Conservation (phyloP, 2,329 filamentous ascomycete genomes). For the Aspergillus versicolor region DNA sequence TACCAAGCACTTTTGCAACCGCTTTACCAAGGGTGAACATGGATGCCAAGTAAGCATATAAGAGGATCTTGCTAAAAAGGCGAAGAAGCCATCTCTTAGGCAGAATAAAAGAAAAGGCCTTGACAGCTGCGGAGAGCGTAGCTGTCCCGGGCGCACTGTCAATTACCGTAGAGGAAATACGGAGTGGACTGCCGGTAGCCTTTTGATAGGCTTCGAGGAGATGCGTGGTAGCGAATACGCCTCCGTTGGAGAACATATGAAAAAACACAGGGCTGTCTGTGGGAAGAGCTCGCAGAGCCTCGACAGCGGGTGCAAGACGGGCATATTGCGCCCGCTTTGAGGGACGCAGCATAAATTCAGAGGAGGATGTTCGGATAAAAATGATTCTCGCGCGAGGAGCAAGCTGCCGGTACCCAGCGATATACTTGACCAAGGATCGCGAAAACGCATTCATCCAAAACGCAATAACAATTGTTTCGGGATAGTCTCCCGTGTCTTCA, state of each 20-base stretch:
- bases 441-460: slow-evolving; percentile 51
- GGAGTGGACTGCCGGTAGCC: slow-evolving; percentile 34
- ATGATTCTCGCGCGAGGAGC: slow-evolving; percentile 46
- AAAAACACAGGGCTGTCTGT: slow-evolving; percentile 35
- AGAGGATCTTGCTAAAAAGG: slow-evolving; percentile 24
- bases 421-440: slow-evolving; percentile 49
- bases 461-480: slow-evolving; percentile 44
- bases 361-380: slow-evolving; percentile 38
- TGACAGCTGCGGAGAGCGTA: slow-evolving; percentile 24
- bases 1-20: slow-evolving; percentile 16
- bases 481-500: slow-evolving; percentile 6
- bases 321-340: slow-evolving; percentile 24
- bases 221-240: slow-evolving; percentile 39
- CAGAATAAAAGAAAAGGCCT: slow-evolving; percentile 37
- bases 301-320: slow-evolving; percentile 35
- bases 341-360: slow-evolving; percentile 33
- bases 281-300: slow-evolving; percentile 30
- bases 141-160: slow-evolving; percentile 48
- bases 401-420: slow-evolving; percentile 43
- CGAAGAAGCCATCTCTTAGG: slow-evolving; percentile 33
- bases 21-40: slow-evolving; percentile 22
- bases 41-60: slow-evolving; percentile 20
- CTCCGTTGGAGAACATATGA: slow-evolving; percentile 54
- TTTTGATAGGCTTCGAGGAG: slow-evolving; percentile 41
- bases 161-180: slow-evolving; percentile 43